A percentile compares a stretch with the other conserved stretches of the same genome.
Evolutionary conservation across 2,329 filamentous ascomycete genomes (phyloP).

Genomic region (Epichloe festucae): DNA sequence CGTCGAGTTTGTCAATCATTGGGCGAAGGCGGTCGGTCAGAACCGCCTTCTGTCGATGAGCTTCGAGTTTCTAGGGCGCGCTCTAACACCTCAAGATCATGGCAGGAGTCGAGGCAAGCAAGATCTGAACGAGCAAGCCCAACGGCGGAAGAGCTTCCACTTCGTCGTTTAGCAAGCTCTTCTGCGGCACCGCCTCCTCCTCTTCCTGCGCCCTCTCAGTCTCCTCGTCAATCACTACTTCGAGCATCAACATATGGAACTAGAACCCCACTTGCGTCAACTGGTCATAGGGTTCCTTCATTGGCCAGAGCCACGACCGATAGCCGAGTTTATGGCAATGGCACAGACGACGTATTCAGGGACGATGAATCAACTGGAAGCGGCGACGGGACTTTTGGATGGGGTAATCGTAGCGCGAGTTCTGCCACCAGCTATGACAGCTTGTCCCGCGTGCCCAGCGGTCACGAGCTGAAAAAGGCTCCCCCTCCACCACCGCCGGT

Average conservation of each 20-base stretch:
- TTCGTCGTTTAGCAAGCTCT: conserved; percentile 25
- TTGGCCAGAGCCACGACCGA: conserved; percentile 31
- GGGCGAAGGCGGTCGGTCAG: conserved; percentile 16
- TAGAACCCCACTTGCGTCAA: conserved; percentile 7
- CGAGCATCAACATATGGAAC: conserved; percentile 2
- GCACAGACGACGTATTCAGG: conserved; percentile 31
- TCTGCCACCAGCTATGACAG: conserved; percentile 45
- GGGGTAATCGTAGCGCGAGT: conserved; percentile 37
- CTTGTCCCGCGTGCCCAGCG: conserved; percentile 14
- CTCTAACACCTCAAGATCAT: conserved; percentile 36
- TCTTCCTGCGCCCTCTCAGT: conserved; percentile 20
- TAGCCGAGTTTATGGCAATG: conserved; percentile 13
- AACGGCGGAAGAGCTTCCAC: conserved; percentile 28
- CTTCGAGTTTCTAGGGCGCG: conserved; percentile 24
- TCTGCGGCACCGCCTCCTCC: conserved; percentile 18
- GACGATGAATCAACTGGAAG: conserved; percentile 38
- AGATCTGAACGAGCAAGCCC: background rate
- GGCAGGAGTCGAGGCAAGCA: conserved; percentile 16
- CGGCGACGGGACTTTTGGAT: conserved; percentile 38
- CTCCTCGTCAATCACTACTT: conserved; percentile 1
- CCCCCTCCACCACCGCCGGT: conserved; percentile 40
- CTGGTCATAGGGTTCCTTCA: conserved; percentile 22
- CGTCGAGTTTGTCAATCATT: conserved; percentile 37
- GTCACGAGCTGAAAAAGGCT: conserved; percentile 36
- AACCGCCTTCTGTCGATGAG: conserved; percentile 4